Conservation (phyloP, 805 yeast genomes). For the Hermanozyma aechmeae region DNA sequence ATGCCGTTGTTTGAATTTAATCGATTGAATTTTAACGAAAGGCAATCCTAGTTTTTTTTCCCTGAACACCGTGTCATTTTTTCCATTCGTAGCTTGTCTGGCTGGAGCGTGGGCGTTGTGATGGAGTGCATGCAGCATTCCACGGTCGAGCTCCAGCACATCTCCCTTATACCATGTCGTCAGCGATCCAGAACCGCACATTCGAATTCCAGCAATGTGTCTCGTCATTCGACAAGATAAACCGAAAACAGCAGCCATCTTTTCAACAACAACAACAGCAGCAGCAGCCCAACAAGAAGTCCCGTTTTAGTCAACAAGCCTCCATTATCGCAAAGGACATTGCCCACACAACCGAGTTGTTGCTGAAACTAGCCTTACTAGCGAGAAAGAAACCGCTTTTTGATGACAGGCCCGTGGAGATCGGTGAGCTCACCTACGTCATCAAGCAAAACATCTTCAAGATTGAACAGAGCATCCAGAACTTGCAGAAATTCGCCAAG, state of each 20-base stretch:
- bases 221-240: constrained; percentile 56
- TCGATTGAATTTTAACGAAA: too few relatives aligned
- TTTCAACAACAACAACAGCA: constrained; percentile 8
- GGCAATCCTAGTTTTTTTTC: too few relatives aligned
- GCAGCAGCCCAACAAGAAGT: constrained; percentile 16
- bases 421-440: constrained; percentile 82
- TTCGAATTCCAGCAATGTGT: constrained; percentile 91
- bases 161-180: constrained; percentile 7
- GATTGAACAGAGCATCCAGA: constrained; percentile 63
- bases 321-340: constrained; percentile 82
- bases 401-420: constrained; percentile 90
- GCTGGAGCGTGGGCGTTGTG: too few relatives aligned
- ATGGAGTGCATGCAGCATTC: too few relatives aligned
- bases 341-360: constrained; percentile 70
- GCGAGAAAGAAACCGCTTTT: constrained; percentile 88
- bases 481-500: constrained; percentile 44
- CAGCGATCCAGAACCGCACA: constrained; percentile 68
- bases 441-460: constrained; percentile 80
- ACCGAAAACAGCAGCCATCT: constrained; percentile 29
- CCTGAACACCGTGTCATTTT: too few relatives aligned
- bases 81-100: too few relatives aligned
- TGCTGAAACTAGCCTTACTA: constrained; percentile 70
- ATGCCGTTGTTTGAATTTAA: too few relatives aligned
- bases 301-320: constrained; percentile 51
- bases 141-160: too few relatives aligned